Evolutionary conservation across 2,329 filamentous ascomycete species (phyloP), one percentile per base, ranked within the genome.

Genomic region (Penicillium capsulatum): DNA sequence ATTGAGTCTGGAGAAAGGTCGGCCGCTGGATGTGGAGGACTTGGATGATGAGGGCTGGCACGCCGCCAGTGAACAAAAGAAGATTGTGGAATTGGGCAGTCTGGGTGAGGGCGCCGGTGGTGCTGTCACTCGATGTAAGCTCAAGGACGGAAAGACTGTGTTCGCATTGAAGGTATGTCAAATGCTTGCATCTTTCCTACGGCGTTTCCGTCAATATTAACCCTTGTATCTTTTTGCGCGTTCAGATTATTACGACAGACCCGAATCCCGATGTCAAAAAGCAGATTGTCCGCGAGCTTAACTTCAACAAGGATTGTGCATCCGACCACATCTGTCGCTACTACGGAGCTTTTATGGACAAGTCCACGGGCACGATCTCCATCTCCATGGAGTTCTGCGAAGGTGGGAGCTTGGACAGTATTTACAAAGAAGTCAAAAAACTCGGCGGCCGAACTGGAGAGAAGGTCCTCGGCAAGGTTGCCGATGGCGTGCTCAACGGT

Each of bases 381-480:
- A 98, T 98, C 60, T 90, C 89, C 41, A 98, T 98, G 92, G 92
- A 98, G 64, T 97, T 94, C 58, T 98, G 92, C 63, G 92, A 97
- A 67, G 92, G 92, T 42, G 92, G 92, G 37, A 95, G 88, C 32
- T 77, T 98, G 14, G 90, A 98, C 70, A 92, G 87, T 61, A 92
- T 98, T 50, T 98, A 98, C 72, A 87, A 87, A 52, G 92, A 98
- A 68, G 90, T 98, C 24, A 95, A 95, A 72, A 88, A 92, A 54
- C 79, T 97, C 2, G 91, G 91, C 29, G 92, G 92, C 8, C 81
- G 92, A 34, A 97, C 91, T 0, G 92, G 92, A 51, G 92, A 98
- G 64, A 98, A 97, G 63, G 92, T 98, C 1, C 75, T 98, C 3
- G 92, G 92, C 48, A 97, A 97, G 70, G 86, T 98, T 31, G 89